Evolutionary conservation across 192 early-diverging fungal species (phyloP).

Genomic region (Obelidium mucronatum): DNA sequence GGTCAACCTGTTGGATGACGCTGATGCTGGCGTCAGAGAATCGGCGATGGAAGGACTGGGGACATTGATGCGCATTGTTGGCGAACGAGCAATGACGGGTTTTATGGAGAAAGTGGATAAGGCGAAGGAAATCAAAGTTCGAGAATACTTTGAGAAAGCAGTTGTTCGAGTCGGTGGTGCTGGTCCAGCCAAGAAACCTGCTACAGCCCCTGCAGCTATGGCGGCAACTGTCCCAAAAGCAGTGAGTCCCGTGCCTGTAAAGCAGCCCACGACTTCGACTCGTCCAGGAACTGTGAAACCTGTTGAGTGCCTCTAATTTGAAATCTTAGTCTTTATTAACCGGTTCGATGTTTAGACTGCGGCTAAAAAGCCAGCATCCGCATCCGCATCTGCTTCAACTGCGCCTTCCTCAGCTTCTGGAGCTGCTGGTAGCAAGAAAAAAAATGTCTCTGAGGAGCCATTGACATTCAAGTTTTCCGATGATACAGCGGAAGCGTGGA

Average conservation of each 20-base stretch:
- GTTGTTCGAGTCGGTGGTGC: slow-evolving; percentile 50
- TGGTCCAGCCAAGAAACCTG: not conserved
- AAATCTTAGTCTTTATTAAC: too few relatives aligned
- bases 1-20: slow-evolving; percentile 82
- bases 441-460: slow-evolving; percentile 47
- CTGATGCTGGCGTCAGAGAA: slow-evolving; percentile 83
- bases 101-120: slow-evolving; percentile 88
- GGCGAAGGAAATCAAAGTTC: slow-evolving; percentile 86
- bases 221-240: not conserved
- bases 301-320: not conserved
- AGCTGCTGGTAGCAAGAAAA: slow-evolving; percentile 38
- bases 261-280: not conserved
- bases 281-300: not conserved
- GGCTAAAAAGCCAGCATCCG: slow-evolving; percentile 20
- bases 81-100: slow-evolving; percentile 69
- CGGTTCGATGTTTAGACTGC: not conserved
- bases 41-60: slow-evolving; percentile 86
- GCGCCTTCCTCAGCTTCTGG: slow-evolving; percentile 21
- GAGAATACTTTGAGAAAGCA: slow-evolving; percentile 88
- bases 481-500: slow-evolving; percentile 66
- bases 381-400: slow-evolving; percentile 15
- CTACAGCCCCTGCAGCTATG: not conserved
- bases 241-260: slow-evolving; percentile 7
- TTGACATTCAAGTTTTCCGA: slow-evolving; percentile 75
- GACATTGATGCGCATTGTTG: slow-evolving; percentile 86